phyloP scores from a whole-genome alignment of 177 flowering plant species.

The Vitis hybrid region DNA sequence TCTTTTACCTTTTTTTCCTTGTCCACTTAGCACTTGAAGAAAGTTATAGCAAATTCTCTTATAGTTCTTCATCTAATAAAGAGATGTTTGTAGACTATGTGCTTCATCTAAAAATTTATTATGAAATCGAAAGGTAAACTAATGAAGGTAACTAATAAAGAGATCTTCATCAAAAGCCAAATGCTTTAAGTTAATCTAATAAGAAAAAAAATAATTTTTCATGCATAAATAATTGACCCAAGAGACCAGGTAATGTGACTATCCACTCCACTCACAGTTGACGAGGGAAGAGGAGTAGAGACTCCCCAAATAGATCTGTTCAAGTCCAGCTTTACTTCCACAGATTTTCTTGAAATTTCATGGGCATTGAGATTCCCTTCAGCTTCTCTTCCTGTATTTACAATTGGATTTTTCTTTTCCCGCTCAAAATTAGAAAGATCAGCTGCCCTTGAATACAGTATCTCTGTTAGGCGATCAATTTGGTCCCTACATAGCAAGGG shows the following conservation, averaged over 20 bases:
- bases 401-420: conserved; percentile 17
- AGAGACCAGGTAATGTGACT: not conserved
- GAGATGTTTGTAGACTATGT: no score
- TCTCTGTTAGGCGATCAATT: conserved; percentile 47
- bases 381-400: conserved; percentile 22
- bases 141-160: no score
- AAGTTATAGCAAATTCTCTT: no score
- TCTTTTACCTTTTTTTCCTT: no score
- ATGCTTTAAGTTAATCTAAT: no score
- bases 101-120: no score
- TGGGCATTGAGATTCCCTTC: conserved; percentile 11
- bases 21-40: no score
- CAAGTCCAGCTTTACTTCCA: conserved; percentile 24
- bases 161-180: no score
- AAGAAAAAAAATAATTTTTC: no score
- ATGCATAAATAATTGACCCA: not conserved
- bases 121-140: no score
- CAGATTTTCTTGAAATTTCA: conserved; percentile 19
- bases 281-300: conserved; percentile 29
- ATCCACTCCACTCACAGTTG: conserved; percentile 37
- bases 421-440: conserved; percentile 32
- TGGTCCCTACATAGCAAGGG: conserved; percentile 58
- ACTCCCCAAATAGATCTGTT: conserved; percentile 25
- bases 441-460: conserved; percentile 54
- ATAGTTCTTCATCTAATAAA: no score